Percentiles rank a stretch among this genome's conserved stretches.
Evolutionary conservation across 129 eudicot species (phyloP).

Genomic region (Gnaphalium uliginosum): DNA sequence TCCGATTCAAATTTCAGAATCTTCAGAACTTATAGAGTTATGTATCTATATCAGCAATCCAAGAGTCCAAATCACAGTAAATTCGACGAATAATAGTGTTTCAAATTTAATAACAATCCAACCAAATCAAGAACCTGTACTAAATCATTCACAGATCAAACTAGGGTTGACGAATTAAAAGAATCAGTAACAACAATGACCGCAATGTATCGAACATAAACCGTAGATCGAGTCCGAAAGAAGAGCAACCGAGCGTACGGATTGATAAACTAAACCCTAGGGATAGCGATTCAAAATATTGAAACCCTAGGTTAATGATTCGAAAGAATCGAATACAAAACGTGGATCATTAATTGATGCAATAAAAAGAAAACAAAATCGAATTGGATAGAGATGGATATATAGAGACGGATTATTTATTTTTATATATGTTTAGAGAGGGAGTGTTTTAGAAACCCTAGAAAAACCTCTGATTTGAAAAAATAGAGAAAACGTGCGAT

Average conservation of each 20-base stretch:
- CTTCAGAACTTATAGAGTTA: not conserved
- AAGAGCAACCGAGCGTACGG: not conserved
- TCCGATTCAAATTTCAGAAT: not conserved
- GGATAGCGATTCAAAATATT: not conserved
- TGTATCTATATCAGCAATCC: not conserved
- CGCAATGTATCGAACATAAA: not conserved
- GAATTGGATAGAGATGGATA: not conserved
- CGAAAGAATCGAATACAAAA: not conserved
- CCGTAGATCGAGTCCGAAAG: not conserved
- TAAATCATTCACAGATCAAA: not conserved
- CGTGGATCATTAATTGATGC: not conserved
- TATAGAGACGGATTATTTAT: not conserved
- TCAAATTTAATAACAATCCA: conserved; percentile 2
- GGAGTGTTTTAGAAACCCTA: not conserved
- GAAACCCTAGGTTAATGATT: conserved; percentile 20
- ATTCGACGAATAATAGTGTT: conserved; percentile 6
- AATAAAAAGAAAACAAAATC: not conserved
- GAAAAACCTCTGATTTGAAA: conserved; percentile 11
- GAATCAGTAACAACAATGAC: not conserved
- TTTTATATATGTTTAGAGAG: not conserved
- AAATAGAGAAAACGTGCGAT: conserved; percentile 16
- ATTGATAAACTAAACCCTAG: conserved; percentile 22
- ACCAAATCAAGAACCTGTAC: conserved; percentile 9
- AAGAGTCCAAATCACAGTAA: not conserved
- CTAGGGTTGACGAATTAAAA: not conserved